Base-by-base conservation (phyloP, 2,329 filamentous ascomycete species). In the Zymoseptoria brevis region DNA sequence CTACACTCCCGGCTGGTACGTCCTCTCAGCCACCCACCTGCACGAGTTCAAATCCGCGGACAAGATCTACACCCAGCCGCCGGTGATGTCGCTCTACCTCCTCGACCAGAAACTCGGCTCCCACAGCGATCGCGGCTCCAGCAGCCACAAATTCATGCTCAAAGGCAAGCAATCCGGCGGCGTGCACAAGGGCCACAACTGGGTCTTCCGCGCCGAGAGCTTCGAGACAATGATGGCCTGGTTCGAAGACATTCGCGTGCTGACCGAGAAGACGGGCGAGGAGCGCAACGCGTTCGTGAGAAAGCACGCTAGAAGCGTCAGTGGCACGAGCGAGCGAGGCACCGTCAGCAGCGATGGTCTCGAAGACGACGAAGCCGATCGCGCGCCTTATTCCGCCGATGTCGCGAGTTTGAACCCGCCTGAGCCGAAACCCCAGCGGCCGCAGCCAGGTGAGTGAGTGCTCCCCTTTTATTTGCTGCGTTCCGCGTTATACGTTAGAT, bases 11-110 rank as follows among this genome's bases (percentile, higher is more conserved):
- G 93, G 93, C 71, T 97, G 93, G 92, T 96, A 96, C 74, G 91
- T 97, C 53, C 80, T 99, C 66, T 96, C 94, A 67, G 90, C 94
- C 16, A 97, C 94, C 58, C 94, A 99, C 75, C 82, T 99, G 21
- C 94, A 99, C 77, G 94, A 99, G 76, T 99, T 97, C 83, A 96
- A 96, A 74, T 96, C 91, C n/a, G 90, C 91, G 66, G 93, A 97
- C 76, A 92, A 93, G 73, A 88, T 87, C 63, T 81, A 81, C 67
- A 81, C 84, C 60, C 90, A 94, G 75, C 87, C 89, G 48, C 94
- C 94, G 0, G 85, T 97, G 72, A 96, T 99, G 93, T 97, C 94
- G 50, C 81, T 99, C 58, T 96, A 94, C 72, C 83, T 99, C 26
- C 89, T 89, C 6, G 94, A 97, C 67, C 94, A 97, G 75, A 96